Evolutionary conservation across 2,329 filamentous ascomycete genomes (phyloP).

Genomic region (Dactylellina sp.): DNA sequence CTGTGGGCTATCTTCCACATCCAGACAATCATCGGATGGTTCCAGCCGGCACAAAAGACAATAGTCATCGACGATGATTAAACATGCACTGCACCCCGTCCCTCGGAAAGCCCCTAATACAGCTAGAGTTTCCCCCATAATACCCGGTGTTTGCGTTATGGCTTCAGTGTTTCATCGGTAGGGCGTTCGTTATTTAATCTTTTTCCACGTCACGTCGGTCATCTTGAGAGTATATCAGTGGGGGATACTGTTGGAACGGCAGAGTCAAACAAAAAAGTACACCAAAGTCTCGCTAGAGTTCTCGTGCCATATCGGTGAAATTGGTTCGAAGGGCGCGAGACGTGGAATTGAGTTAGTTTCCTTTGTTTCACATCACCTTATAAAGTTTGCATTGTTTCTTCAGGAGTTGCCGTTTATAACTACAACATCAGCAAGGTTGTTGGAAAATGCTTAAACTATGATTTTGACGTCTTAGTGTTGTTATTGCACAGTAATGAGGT

Average conservation of each 20-base stretch:
- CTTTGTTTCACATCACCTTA: background rate
- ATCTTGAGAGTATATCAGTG: background rate
- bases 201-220: background rate
- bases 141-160: background rate
- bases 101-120: too few species aligned
- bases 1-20: slow-evolving; percentile 54
- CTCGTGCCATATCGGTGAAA: background rate
- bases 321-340: background rate
- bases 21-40: slow-evolving; percentile 51
- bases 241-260: slow-evolving; percentile 1
- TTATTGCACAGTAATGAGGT: background rate
- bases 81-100: background rate
- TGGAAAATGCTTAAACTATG: slow-evolving; percentile 1
- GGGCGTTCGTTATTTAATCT: slow-evolving; percentile 1
- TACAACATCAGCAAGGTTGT: too few species aligned
- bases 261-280: background rate
- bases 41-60: slow-evolving; percentile 43
- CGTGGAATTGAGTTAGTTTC: background rate
- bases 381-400: slow-evolving; percentile 9
- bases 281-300: background rate
- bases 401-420: slow-evolving; percentile 6
- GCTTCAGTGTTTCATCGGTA: background rate
- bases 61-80: slow-evolving; percentile 47
- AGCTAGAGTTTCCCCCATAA: background rate
- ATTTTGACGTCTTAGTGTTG: background rate